Percentiles rank a stretch among this genome's conserved stretches.
Evolutionary conservation across 1,139 yeast species (phyloP).

Genomic region (Yueomyces sp.): DNA sequence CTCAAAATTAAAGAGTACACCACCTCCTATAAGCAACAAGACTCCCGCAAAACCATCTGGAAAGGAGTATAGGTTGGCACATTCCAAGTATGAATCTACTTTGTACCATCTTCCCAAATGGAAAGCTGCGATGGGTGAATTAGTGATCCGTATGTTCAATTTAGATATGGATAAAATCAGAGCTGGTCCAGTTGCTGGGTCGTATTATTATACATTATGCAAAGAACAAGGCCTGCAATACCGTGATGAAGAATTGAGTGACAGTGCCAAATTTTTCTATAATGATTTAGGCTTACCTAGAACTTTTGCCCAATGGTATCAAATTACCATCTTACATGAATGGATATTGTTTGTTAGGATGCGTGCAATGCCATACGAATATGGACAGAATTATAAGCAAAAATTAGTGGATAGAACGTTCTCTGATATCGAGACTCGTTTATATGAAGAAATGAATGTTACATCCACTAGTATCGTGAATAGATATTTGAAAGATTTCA

Average conservation of each 20-base stretch:
- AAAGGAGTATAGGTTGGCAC: constrained; percentile 26
- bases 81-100: constrained; percentile 46
- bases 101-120: constrained; percentile 50
- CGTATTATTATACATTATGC: constrained; percentile 75
- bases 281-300: constrained; percentile 70
- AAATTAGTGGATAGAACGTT: constrained; percentile 82
- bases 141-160: constrained; percentile 49
- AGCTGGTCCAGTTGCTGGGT: constrained; percentile 91
- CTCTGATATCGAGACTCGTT: constrained; percentile 75
- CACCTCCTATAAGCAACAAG: neutral
- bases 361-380: constrained; percentile 90
- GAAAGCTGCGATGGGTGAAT: constrained; percentile 63
- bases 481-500: constrained; percentile 78
- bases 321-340: constrained; percentile 76
- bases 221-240: constrained; percentile 71
- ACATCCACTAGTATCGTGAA: constrained; percentile 76
- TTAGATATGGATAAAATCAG: constrained; percentile 87
- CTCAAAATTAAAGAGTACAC: constrained; percentile 1
- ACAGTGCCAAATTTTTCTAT: constrained; percentile 60
- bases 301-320: constrained; percentile 91
- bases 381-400: constrained; percentile 84
- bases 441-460: constrained; percentile 77
- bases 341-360: constrained; percentile 91
- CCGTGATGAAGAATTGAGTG: constrained; percentile 54
- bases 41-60: constrained; percentile 2